Conservation (phyloP, 108 stramenopile genomes). For the Cyclotella distinguenda region DNA sequence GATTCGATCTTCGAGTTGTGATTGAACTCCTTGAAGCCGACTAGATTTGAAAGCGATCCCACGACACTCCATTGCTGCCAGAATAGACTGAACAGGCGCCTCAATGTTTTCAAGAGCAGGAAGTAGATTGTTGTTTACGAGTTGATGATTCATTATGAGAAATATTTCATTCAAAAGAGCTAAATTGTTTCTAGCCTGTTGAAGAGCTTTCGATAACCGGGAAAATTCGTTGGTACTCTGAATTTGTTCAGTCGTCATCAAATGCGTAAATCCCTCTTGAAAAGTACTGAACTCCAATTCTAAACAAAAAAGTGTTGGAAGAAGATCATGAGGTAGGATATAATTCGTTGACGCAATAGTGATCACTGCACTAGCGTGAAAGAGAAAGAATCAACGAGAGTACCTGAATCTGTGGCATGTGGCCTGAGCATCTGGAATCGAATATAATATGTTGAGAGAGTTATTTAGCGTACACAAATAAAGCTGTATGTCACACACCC, state of each 20-base stretch:
- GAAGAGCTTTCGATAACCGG: constrained; percentile 20
- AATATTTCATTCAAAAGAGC: constrained; percentile 32
- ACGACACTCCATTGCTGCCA: constrained; percentile 52
- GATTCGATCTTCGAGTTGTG: constrained; percentile 26
- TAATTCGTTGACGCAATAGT: not conserved
- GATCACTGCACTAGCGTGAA: not conserved
- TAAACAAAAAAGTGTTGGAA: not conserved
- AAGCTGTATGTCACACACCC: constrained; percentile 8
- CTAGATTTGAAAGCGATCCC: constrained; percentile 46
- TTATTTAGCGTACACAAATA: not conserved
- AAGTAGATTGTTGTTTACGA: constrained; percentile 23
- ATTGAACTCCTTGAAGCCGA: constrained; percentile 25
- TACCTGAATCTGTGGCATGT: constrained; percentile 19
- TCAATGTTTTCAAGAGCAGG: constrained; percentile 41
- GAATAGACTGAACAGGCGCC: constrained; percentile 40
- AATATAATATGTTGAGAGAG: not conserved
- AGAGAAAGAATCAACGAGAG: not conserved
- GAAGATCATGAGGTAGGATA: not conserved
- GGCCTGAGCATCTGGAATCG: constrained; percentile 30
- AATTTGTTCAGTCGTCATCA: constrained; percentile 11
- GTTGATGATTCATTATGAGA: constrained; percentile 30
- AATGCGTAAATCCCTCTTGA: constrained; percentile 36
- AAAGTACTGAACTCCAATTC: constrained; percentile 37
- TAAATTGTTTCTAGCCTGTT: constrained; percentile 27
- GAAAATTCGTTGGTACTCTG: constrained; percentile 4